Evolutionary conservation across 2,329 filamentous ascomycete genomes (phyloP).

Genomic region (Penicillium sp.): DNA sequence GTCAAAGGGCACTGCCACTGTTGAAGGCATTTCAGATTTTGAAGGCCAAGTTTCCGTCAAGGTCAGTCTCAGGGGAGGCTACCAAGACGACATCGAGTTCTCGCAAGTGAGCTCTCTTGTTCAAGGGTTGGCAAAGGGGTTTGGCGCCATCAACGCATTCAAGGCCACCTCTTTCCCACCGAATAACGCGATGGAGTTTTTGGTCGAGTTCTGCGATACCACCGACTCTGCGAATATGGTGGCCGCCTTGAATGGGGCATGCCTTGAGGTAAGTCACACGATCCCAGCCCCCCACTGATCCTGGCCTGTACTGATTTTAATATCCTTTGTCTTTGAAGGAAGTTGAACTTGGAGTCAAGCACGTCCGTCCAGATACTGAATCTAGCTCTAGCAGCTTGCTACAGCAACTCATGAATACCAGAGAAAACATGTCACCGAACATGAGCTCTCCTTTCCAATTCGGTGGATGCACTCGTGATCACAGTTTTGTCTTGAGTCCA

Average conservation of each 20-base stretch:
- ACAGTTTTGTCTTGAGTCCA: conserved; percentile 25
- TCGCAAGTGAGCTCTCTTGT: conserved; percentile 47
- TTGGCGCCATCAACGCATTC: conserved; percentile 38
- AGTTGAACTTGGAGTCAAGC: conserved; percentile 27
- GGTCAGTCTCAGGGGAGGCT: conserved; percentile 37
- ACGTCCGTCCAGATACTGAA: conserved; percentile 29
- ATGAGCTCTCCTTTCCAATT: neutral
- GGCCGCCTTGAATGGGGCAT: conserved; percentile 31
- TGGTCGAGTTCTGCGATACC: conserved; percentile 39
- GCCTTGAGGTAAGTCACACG: conserved; percentile 27
- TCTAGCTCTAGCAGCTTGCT: conserved; percentile 7
- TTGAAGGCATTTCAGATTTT: conserved; percentile 38
- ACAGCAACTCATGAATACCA: conserved; percentile 5
- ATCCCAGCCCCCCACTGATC: neutral
- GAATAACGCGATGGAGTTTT: conserved; percentile 31
- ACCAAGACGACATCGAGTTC: conserved; percentile 19
- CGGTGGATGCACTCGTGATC: conserved; percentile 6
- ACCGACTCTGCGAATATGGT: conserved; percentile 33
- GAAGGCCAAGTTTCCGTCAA: conserved; percentile 56
- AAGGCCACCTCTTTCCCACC: conserved; percentile 25
- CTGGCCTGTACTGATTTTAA: neutral
- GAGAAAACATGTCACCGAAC: conserved; percentile 6
- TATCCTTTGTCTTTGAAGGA: conserved; percentile 19
- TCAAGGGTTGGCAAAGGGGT: conserved; percentile 32
- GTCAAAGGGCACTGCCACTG: conserved; percentile 24